phyloP scores from a whole-genome alignment of 2,329 filamentous ascomycete species.

The Epicoccum nigrum region DNA sequence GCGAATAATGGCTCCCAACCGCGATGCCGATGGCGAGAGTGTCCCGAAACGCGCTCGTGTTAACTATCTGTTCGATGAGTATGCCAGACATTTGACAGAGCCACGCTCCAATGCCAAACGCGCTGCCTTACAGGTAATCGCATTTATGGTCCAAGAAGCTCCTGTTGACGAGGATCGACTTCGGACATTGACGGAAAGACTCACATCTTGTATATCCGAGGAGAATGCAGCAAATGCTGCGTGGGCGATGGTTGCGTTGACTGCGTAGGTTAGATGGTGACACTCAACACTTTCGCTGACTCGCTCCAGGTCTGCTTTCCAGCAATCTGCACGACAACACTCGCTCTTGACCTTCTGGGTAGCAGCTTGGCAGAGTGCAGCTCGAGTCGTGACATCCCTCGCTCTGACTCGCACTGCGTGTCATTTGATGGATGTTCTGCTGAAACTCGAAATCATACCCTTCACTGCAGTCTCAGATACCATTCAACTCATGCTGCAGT shows the following conservation, averaged over 20 bases:
- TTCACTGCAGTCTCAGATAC: constrained; percentile 72
- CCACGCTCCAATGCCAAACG: constrained; percentile 48
- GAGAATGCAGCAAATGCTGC: constrained; percentile 68
- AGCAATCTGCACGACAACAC: constrained; percentile 28
- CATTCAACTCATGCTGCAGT: constrained; percentile 73
- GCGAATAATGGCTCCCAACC: constrained; percentile 20
- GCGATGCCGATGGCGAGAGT: constrained; percentile 29
- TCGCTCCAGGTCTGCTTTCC: constrained; percentile 37
- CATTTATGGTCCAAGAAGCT: constrained; percentile 53
- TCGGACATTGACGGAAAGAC: constrained; percentile 61
- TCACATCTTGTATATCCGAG: constrained; percentile 68
- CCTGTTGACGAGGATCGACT: constrained; percentile 58
- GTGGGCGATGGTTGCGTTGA: constrained; percentile 85
- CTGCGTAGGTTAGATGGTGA: constrained; percentile 64
- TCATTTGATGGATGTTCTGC: constrained; percentile 70
- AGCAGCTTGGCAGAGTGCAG: constrained; percentile 76
- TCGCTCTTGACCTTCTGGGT: constrained; percentile 64
- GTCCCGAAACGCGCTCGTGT: constrained; percentile 48
- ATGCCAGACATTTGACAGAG: constrained; percentile 47
- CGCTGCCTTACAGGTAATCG: constrained; percentile 61
- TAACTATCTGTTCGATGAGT: constrained; percentile 47
- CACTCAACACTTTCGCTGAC: neutral
- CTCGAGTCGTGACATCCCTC: constrained; percentile 72
- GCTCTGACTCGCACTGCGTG: constrained; percentile 78
- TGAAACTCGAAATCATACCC: constrained; percentile 69